Evolutionary conservation across 352 stramenopile species (phyloP), one percentile per base, ranked within the genome.

Genomic region (Halophytophthora batemanensis): DNA sequence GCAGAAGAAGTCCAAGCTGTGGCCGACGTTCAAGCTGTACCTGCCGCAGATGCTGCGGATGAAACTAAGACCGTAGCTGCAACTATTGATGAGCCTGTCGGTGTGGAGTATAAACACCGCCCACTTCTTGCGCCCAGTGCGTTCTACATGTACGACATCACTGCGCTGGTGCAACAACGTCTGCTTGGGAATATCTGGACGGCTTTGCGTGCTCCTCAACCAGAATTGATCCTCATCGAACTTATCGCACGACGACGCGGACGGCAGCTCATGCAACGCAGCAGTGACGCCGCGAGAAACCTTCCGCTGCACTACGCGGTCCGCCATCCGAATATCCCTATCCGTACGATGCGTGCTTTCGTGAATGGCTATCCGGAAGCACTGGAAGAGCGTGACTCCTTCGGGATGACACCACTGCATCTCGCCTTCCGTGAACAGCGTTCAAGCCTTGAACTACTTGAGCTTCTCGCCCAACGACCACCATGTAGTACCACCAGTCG

Each of bases 371-470:
- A 76, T 37, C 49, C 39, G 0, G 71, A 86, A 3, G 80, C 73
- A 6, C 53, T 84, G 28, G 15, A 17, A n/a, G 47, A 61, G 8
- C 40, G 25, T 3, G 79, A 90, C 52, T 66, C 63, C 15, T 82
- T 76, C 46, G 77, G 73, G 6, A 80, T 85, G 55, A 86, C 73
- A 11, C 80, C 80, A 12, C 42, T 88, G 33, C 80, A 90, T 44
- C 53, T 87, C 2, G 75, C 69, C 8, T 68, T 86, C 7, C 77
- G 73, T 7, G 71, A 80, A 35, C 55, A 63, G 15, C 61, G 65
- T 12, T 49, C 53, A 0, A 59, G 19, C 13, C 14, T 65, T 0
- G 42, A 61, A 17, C 7, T 85, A 15, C 4, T 80, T 0, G 11
- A 55, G 12, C 39, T 83, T 1, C 56, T 87, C 25, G 41, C 50